Conservation (phyloP, 1,139 yeast genomes). For the Groenewaldozyma sp. region DNA sequence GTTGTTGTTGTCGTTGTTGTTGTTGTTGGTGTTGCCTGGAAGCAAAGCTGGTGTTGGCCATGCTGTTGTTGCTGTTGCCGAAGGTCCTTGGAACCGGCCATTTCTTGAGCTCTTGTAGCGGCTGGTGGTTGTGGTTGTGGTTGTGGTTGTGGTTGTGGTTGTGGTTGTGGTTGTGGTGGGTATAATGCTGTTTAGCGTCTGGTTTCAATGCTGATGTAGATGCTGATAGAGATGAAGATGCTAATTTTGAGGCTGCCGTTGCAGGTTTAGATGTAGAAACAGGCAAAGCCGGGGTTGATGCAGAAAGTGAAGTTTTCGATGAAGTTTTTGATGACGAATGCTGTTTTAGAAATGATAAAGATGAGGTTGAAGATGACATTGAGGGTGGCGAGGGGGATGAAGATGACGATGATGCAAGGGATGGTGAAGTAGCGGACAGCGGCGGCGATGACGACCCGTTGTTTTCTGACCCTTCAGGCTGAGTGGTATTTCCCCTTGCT, state of each 20-base stretch:
- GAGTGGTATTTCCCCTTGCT: not conserved
- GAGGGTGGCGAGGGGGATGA: no score
- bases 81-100: not conserved
- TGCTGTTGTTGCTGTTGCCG: not conserved
- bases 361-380: no score
- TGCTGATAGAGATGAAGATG: no score
- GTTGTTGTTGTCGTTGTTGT: no score
- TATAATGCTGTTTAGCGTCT: no score
- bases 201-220: no score
- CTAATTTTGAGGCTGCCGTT: not conserved
- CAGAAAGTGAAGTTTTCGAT: conserved; percentile 3
- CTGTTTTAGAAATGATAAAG: no score
- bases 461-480: not conserved
- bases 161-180: no score
- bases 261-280: not conserved
- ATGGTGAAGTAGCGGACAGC: not conserved
- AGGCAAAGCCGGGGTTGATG: conserved; percentile 4
- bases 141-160: no score
- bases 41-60: conserved; percentile 1
- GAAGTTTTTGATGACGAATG: no score
- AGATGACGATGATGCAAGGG: conserved; percentile 2
- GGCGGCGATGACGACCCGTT: not conserved
- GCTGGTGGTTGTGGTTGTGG: no score
- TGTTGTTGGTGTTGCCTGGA: conserved; percentile 1
- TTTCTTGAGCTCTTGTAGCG: not conserved